Evolutionary conservation across 257 asterid genomes (phyloP).

Genomic region (Anisodus acutangulus): DNA sequence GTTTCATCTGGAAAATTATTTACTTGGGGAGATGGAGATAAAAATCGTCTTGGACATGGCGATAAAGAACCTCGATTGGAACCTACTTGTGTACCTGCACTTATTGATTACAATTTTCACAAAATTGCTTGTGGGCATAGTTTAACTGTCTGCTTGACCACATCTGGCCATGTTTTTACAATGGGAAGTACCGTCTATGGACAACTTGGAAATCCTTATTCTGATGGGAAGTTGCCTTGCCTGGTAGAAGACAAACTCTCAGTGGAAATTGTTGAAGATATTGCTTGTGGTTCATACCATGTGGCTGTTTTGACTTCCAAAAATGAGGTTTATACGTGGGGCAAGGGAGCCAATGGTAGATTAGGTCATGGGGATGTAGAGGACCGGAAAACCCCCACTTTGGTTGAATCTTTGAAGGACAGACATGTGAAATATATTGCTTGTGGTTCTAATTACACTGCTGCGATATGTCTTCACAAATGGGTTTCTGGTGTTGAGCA

Average conservation of each 20-base stretch:
- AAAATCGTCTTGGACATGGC: conserved; percentile 92
- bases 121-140: conserved; percentile 90
- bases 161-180: conserved; percentile 76
- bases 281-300: conserved; percentile 86
- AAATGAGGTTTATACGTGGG: conserved; percentile 94
- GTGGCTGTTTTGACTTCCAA: conserved; percentile 78
- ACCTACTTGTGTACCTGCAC: conserved; percentile 92
- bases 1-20: conserved; percentile 84
- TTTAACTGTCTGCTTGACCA: conserved; percentile 78
- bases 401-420: conserved; percentile 83
- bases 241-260: conserved; percentile 72
- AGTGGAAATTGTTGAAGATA: conserved; percentile 71
- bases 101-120: conserved; percentile 81
- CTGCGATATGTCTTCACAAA: conserved; percentile 83
- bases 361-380: conserved; percentile 93
- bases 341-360: conserved; percentile 95
- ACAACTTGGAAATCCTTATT: conserved; percentile 81
- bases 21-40: conserved; percentile 99
- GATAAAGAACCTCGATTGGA: conserved; percentile 84
- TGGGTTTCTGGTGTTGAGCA: conserved; percentile 95
- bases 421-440: conserved; percentile 82
- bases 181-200: conserved; percentile 96
- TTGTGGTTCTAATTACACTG: conserved; percentile 89
- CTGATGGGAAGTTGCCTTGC: conserved; percentile 85
- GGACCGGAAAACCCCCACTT: conserved; percentile 76